A percentile compares a stretch with the other conserved stretches of the same genome.
Conservation (phyloP, 768 basidiomycete genomes). For the Tylopilus sp. region DNA sequence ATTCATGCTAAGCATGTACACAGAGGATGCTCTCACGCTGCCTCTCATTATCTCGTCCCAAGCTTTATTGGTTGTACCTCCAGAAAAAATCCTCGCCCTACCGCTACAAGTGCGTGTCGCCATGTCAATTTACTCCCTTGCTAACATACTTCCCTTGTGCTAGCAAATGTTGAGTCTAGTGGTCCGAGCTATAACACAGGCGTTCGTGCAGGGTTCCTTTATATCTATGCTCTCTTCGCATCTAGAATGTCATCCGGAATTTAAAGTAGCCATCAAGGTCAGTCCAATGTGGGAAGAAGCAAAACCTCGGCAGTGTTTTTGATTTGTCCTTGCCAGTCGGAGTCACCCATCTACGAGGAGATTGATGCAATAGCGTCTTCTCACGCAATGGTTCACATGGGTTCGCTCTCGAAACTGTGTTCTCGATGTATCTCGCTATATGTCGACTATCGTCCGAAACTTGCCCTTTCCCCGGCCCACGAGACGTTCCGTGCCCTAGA, state of each 20-base stretch:
- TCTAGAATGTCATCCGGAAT: conserved; percentile 22
- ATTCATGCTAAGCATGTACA: conserved; percentile 7
- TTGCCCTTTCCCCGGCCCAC: conserved; percentile 26
- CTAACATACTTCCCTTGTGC: not conserved
- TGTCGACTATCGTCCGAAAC: conserved; percentile 33
- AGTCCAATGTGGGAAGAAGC: not conserved
- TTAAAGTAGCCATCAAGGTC: conserved; percentile 19
- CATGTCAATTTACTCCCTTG: conserved; percentile 10
- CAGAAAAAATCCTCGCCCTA: conserved; percentile 54
- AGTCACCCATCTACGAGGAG: conserved; percentile 35
- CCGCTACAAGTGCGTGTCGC: conserved; percentile 47
- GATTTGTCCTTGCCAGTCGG: conserved; percentile 21
- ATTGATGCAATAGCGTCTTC: conserved; percentile 35
- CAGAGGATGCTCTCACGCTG: conserved; percentile 42
- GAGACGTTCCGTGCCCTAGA: conserved; percentile 28
- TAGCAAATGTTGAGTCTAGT: conserved; percentile 31
- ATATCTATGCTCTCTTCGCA: conserved; percentile 41
- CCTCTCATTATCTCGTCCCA: conserved; percentile 58
- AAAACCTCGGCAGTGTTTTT: not conserved
- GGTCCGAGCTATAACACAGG: conserved; percentile 47
- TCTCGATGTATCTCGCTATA: conserved; percentile 32
- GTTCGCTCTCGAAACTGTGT: conserved; percentile 40
- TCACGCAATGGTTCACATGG: conserved; percentile 36
- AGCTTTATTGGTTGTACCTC: conserved; percentile 52
- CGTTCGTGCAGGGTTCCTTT: conserved; percentile 57